Evolutionary conservation across 2,329 filamentous ascomycete genomes (phyloP).

Genomic region (Plenodomus lindquistii): DNA sequence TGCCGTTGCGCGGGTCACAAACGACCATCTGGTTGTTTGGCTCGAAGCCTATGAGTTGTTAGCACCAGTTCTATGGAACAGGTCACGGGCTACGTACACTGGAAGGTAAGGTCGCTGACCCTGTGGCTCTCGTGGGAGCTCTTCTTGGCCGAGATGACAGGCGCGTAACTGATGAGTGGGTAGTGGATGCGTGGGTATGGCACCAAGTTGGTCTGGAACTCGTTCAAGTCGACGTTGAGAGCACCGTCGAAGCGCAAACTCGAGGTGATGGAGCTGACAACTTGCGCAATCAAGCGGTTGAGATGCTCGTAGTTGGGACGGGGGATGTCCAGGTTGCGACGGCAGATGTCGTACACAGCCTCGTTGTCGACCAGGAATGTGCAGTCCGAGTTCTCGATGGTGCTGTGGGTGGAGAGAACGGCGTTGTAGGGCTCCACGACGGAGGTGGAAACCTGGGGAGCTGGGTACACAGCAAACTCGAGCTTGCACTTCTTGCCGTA

Average conservation of each 20-base stretch:
- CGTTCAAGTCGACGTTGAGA: conserved; percentile 74
- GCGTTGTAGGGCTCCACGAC: conserved; percentile 77
- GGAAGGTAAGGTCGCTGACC: conserved; percentile 75
- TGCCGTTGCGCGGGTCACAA: conserved; percentile 73
- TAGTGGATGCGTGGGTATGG: conserved; percentile 76
- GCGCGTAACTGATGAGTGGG: conserved; percentile 73
- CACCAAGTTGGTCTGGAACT: conserved; percentile 78
- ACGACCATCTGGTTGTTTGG: conserved; percentile 81
- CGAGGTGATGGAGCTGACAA: conserved; percentile 75
- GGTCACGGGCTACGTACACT: conserved; percentile 54
- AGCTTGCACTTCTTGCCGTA: conserved; percentile 80
- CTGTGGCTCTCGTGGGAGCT: conserved; percentile 87
- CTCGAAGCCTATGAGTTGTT: conserved; percentile 63
- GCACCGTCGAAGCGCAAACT: conserved; percentile 73
- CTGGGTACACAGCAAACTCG: conserved; percentile 73
- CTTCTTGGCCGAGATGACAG: conserved; percentile 72
- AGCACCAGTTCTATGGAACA: conserved; percentile 22
- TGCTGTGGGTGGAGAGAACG: conserved; percentile 74
- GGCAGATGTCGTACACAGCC: conserved; percentile 76
- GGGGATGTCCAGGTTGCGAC: conserved; percentile 70
- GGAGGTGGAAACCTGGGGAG: conserved; percentile 69
- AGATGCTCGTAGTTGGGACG: conserved; percentile 72
- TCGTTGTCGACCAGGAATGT: conserved; percentile 78
- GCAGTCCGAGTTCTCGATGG: conserved; percentile 77
- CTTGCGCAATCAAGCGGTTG: conserved; percentile 73